phyloP scores from a whole-genome alignment of 2,329 filamentous ascomycete species.

The Trichophyton mentagrophytes region DNA sequence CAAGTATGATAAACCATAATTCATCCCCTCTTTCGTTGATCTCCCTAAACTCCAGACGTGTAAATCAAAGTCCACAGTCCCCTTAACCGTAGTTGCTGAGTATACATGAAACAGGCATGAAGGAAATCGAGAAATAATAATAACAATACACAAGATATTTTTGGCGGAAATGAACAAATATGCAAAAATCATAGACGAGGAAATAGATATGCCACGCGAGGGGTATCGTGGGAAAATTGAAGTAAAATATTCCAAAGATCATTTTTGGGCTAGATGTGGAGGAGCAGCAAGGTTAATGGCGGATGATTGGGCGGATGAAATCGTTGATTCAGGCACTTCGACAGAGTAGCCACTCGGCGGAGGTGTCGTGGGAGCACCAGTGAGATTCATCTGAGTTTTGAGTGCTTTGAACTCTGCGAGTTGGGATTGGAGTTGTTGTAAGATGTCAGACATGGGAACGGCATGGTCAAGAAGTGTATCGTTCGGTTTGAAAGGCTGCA shows the following conservation, averaged over 20 bases:
- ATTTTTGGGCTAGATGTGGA: not conserved
- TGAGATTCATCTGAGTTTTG: slow-evolving; percentile 26
- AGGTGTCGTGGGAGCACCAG: not conserved
- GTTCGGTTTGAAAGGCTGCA: slow-evolving; percentile 53
- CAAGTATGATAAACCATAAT: not conserved
- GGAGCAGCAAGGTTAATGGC: not conserved
- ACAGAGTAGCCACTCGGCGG: not conserved
- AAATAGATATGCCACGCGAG: not conserved
- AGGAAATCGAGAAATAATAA: not conserved
- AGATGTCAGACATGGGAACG: slow-evolving; percentile 60
- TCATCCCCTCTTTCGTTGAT: not conserved
- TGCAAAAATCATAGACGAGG: not conserved
- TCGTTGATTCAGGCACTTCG: not conserved
- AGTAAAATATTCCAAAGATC: not conserved
- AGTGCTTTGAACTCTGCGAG: slow-evolving; percentile 30
- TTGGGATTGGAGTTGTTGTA: slow-evolving; percentile 29
- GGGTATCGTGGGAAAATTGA: not conserved
- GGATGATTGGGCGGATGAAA: not conserved
- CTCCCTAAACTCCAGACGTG: not conserved
- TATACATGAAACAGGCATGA: not conserved
- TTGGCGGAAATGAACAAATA: not conserved
- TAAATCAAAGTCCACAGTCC: not conserved
- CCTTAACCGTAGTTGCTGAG: not conserved
- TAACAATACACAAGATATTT: not conserved
- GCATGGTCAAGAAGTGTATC: slow-evolving; percentile 57